A percentile compares a stretch with the other conserved stretches of the same genome.
Evolutionary conservation across 208 protist species (phyloP).

Genomic region (Lotmaria passim): DNA sequence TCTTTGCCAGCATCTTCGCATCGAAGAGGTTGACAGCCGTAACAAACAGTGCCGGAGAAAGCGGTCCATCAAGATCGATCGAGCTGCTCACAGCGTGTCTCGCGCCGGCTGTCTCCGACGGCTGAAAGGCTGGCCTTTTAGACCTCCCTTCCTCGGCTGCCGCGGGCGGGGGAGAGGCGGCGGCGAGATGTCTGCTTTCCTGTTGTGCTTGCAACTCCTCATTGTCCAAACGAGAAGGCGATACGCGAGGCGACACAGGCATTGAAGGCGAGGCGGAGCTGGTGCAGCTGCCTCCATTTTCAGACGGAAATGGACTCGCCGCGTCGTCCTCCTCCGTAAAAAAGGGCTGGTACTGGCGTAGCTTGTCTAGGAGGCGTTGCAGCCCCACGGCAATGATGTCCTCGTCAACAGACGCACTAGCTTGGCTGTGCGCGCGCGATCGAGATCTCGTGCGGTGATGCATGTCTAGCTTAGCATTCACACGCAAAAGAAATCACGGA

Average conservation of each 20-base stretch:
- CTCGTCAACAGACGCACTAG: constrained; percentile 34
- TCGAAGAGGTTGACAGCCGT: constrained; percentile 79
- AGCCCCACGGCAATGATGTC: constrained; percentile 56
- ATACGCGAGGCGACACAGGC: constrained; percentile 18
- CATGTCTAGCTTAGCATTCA: constrained; percentile 26
- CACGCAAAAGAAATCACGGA: background rate
- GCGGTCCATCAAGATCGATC: constrained; percentile 59
- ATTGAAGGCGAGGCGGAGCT: constrained; percentile 34
- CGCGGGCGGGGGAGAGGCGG: background rate
- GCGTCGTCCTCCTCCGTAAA: constrained; percentile 84
- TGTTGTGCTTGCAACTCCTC: constrained; percentile 13
- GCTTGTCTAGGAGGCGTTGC: constrained; percentile 64
- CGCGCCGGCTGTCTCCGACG: background rate
- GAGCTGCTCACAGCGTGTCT: constrained; percentile 10
- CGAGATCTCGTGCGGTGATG: constrained; percentile 35
- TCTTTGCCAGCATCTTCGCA: constrained; percentile 57
- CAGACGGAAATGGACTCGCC: constrained; percentile 59
- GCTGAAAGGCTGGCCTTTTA: background rate
- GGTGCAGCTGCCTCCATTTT: constrained; percentile 34
- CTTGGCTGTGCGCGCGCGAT: constrained; percentile 38
- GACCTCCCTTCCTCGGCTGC: background rate
- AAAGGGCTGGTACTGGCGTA: constrained; percentile 64
- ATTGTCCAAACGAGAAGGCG: constrained; percentile 29
- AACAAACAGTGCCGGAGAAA: constrained; percentile 60
- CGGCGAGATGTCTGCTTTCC: background rate